Conservation (phyloP, 306 rosid species). For the Acmispon strigosus region DNA sequence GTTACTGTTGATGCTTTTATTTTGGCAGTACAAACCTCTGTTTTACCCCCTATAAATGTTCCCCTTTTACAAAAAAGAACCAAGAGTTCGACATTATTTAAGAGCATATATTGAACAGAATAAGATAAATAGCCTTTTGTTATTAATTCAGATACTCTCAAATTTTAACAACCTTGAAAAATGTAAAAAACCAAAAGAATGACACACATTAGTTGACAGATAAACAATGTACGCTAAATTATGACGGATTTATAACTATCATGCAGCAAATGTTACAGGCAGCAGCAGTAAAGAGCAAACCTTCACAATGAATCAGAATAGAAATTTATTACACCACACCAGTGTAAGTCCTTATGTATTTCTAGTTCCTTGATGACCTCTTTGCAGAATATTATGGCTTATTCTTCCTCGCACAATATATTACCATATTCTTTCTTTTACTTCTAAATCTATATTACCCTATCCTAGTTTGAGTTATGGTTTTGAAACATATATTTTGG, state of each 20-base stretch:
- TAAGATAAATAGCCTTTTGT: too few relatives aligned
- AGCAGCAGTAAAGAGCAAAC: neutral
- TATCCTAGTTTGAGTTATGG: neutral
- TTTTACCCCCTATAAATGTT: too few relatives aligned
- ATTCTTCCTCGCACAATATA: slow-evolving; percentile 2
- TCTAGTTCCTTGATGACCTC: neutral
- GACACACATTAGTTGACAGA: neutral
- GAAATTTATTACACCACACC: neutral
- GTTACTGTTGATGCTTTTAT: too few relatives aligned
- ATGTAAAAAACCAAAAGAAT: too few relatives aligned
- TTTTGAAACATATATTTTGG: neutral
- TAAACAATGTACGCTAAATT: neutral
- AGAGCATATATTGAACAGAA: too few relatives aligned
- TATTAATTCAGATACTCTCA: too few relatives aligned
- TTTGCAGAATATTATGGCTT: neutral
- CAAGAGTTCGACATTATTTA: too few relatives aligned
- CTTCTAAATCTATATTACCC: neutral
- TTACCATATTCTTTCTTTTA: neutral
- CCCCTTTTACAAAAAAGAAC: too few relatives aligned
- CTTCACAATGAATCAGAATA: neutral
- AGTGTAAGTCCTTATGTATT: neutral
- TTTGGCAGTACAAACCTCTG: too few relatives aligned
- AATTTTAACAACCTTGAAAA: too few relatives aligned
- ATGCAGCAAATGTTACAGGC: neutral
- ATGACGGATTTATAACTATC: neutral